Evolutionary conservation across 257 asterid genomes (phyloP), one percentile per base, ranked within the genome.

Genomic region (Salvia hispanica): DNA sequence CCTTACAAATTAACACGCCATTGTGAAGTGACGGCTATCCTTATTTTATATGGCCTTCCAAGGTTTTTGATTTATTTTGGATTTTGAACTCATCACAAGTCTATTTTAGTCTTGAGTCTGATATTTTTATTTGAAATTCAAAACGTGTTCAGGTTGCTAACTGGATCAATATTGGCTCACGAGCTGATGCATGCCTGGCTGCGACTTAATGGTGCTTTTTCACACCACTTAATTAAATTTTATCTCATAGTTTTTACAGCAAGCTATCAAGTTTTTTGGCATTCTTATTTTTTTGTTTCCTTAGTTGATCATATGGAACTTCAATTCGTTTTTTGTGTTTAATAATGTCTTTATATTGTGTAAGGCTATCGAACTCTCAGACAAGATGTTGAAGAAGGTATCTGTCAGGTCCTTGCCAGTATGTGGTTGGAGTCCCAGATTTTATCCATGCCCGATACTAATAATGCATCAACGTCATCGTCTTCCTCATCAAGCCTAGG

Each of bases 131-230:
- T 44, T 28, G 45, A 66, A n/a, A 45, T 62, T 43, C 57, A 57
- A 6, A 71, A 51, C 16, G 68, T 62, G 36, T 77, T 74, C 80
- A 92, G 98, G 87, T 78, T 92, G 73, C 81, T 90, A 66, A 92
- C 96, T 25, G 98, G 98, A 74, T 83, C 93, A 37, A 88, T 92
- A 74, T 80, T 92, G 76, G 97, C 98, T 52, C 98, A 92, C 71
- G 98, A 92, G 81, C 84, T 90, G 98, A 92, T 90, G 98, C 97
- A 92, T 46, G 98, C 97, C 25, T 92, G 98, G 98, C 72, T 92
- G 73, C 85, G 97, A 76, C 90, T 88, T 55, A 85, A 81, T 72
- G 98, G 98, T 92, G 69, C 78, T 51, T 68, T 68, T 79, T 37
- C 71, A 53, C 14, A 46, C 62, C 74, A 66, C 62, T 36, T 33